These are phyloP conservation scores for Phallus indusiatus DNA, from an alignment of 768 basidiomycete genomes.

Conservation along the genomic window DNA sequence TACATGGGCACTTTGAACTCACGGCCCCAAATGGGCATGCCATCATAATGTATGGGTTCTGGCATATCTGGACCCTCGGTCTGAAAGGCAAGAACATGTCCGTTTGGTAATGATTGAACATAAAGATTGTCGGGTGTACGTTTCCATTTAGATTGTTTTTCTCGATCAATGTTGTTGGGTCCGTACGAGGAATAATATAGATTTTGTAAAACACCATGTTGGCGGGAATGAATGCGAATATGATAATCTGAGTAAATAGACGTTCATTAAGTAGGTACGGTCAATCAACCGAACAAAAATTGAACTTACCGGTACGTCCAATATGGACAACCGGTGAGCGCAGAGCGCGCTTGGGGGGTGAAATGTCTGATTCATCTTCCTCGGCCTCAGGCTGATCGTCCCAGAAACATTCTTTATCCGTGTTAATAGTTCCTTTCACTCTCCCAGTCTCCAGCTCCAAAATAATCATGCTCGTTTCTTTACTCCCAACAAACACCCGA, in stretches of 20 bases:
- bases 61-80: constrained; percentile 12
- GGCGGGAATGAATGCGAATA: constrained; percentile 69
- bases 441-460: constrained; percentile 73
- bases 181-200: constrained; percentile 89
- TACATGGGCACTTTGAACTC: constrained; percentile 62
- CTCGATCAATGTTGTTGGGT: constrained; percentile 79
- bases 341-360: constrained; percentile 22
- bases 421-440: constrained; percentile 63
- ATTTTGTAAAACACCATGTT: constrained; percentile 49
- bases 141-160: constrained; percentile 61
- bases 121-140: constrained; percentile 73
- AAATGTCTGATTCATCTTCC: constrained; percentile 33
- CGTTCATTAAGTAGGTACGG: constrained; percentile 14
- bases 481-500: constrained; percentile 81
- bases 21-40: constrained; percentile 44
- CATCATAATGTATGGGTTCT: constrained; percentile 22
- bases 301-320: constrained; percentile 50
- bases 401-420: constrained; percentile 60
- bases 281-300: neutral
- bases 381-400: constrained; percentile 36
- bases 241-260: constrained; percentile 62
- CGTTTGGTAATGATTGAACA: constrained; percentile 71
- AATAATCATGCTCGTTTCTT: constrained; percentile 74
- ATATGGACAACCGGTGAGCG: constrained; percentile 44
- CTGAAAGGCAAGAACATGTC: constrained; percentile 67